Evolutionary conservation across 225 moss, liverwort and hornwort species (phyloP), one percentile per base, ranked within the genome.

Genomic region (Physcomitrium patens): DNA sequence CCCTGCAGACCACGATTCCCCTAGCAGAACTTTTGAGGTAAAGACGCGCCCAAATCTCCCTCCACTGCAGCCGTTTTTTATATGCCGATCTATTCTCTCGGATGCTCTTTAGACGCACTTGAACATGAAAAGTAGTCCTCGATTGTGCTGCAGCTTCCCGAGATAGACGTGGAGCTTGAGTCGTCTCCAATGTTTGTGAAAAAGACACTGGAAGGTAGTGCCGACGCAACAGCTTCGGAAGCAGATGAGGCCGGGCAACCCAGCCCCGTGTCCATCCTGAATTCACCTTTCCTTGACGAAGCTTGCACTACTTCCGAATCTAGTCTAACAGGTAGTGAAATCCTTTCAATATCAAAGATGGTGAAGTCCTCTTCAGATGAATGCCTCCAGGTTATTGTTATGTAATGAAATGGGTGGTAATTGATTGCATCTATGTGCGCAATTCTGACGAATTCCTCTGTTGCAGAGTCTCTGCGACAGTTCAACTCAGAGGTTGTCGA

Each of bases 211-310:
- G 81, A 78, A 3, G 55, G 77, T 55, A 2, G 56, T 37, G 31
- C 5, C 43, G 51, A 64, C 31, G 16, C 12, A 45, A 15, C 26
- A 10, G 57, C 19, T 8, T 14, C 46, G 55, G 50, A 72, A 59
- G 66, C 80, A 69, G 88, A 82, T 47, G 85, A 88, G 37, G 48
- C 77, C 57, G 85, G 67, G 52, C 85, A 88, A 70, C 88, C 88
- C 37, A 88, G 88, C 67, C 88, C 85, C 16, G 85, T 88, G 10
- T 88, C 88, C 27, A 72, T 88, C 64, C 75, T 88, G 27, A 72
- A 80, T 18, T 85, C 80, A n/a, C 85, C 82, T 17, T 88, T 88
- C 58, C 78, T 72, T 13, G 88, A 88, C 69, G 88, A 88, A 72
- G 68, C 80, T 59, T 84, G 71, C 82, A 85, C 84, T 55, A 72